Base-by-base conservation (phyloP, 2,329 filamentous ascomycete genomes). In the Tolypocladium ovalisporum region DNA sequence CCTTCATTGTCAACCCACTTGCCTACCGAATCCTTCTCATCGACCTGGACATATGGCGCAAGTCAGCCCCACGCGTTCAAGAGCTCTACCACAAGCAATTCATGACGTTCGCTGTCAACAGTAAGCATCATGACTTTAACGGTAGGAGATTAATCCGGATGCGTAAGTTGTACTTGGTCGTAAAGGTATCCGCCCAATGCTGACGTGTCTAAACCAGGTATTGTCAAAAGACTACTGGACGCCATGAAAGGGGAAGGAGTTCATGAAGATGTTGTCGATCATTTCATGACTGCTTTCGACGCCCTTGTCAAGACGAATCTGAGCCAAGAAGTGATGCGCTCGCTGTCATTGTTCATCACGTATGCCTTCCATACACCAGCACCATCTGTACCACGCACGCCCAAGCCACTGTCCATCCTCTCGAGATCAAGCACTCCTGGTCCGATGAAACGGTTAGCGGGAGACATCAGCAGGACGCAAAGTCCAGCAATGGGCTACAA, bases 71-170 rank as follows among this genome's bases (percentile, higher is more conserved):
- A 6, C 80, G 85, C 22, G 89, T 92, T 0, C 90, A 97, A 67
- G 86, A 88, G 64, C 77, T 97, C 29, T 99, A 97, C 72, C 97
- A 97, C 72, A 85, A 86, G 60, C 94, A 99, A 68, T 97, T 97
- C 66, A 79, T 87, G 60, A 87, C 86, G 0, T 97, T 99, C 73
- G 88, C 89, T 1, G 83, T 88, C n/a, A 87, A 87, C 65, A 97
- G 93, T 78, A 92, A 94, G 68, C 88, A 95, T 66, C 89, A 91
- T 67, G 86, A 90, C 59, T 97, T 97, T 73, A 99, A 99, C 69
- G 86, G 88, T 55, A 88, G 90, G 67, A 84, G 94, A 52, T 75
- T 99, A 59, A 84, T 89, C 59, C 83, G 92, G 64, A 99, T 99
- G 89, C 85, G 93, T 92, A 82, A 78, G 88, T 66, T 70, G 32